Conservation (phyloP, 176 grass and related monocot species). For the Areca catechu region DNA sequence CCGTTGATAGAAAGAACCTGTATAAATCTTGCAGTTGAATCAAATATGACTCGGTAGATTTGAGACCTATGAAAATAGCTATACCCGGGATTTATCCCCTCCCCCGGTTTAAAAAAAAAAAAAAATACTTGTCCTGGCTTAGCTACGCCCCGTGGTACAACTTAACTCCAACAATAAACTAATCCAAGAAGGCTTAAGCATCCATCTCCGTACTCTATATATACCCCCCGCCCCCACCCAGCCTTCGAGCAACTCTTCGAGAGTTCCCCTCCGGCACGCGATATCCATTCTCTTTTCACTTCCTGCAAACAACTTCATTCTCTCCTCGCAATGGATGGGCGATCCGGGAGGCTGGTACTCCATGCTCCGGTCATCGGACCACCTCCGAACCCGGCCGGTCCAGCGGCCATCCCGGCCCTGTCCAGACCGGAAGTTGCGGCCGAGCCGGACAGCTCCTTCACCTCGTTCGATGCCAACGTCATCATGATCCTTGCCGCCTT, state of each 20-base stretch:
- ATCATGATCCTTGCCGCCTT: conserved; percentile 55
- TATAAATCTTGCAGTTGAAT: too few species aligned
- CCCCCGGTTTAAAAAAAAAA: too few species aligned
- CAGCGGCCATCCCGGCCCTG: background rate
- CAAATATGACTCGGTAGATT: too few species aligned
- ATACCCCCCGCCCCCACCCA: too few species aligned
- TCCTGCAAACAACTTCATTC: background rate
- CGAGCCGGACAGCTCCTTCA: conserved; percentile 20
- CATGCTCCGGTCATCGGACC: background rate
- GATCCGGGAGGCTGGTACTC: conserved; percentile 41
- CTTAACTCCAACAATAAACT: conserved; percentile 10
- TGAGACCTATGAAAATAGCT: too few species aligned
- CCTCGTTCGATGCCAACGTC: conserved; percentile 40
- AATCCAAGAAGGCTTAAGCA: background rate
- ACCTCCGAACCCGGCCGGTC: background rate
- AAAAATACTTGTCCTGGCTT: background rate
- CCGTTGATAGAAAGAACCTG: too few species aligned
- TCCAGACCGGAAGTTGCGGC: background rate
- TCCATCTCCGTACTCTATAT: conserved; percentile 21
- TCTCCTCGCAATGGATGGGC: conserved; percentile 32
- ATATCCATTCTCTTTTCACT: background rate
- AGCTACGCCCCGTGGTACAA: background rate
- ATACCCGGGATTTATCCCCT: too few species aligned
- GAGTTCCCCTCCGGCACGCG: background rate
- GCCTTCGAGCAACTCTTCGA: conserved; percentile 5